These are phyloP conservation scores for Isoetes engelmannii DNA, from an alignment of 83 land plant genomes.

Conservation along the genomic window DNA sequence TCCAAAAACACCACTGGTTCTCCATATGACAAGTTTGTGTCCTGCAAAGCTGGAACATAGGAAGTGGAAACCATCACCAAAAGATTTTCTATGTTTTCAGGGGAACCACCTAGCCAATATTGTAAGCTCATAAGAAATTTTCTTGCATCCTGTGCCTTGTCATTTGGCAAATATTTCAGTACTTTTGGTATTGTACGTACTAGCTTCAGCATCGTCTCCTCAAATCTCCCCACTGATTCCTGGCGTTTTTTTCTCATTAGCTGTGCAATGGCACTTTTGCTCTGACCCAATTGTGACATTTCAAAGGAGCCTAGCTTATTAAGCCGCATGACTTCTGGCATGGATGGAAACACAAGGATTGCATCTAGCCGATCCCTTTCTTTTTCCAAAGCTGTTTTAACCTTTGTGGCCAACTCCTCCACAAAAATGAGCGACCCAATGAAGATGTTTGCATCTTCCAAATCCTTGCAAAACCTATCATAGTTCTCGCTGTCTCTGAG, in stretches of 20 bases:
- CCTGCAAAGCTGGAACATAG: slow-evolving; percentile 79
- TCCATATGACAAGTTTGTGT: slow-evolving; percentile 51
- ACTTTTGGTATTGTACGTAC: slow-evolving; percentile 96
- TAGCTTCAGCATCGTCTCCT: slow-evolving; percentile 93
- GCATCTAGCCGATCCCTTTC: slow-evolving; percentile 94
- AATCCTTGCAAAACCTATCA: slow-evolving; percentile 65
- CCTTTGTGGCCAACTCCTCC: slow-evolving; percentile 92
- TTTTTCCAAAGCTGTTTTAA: slow-evolving; percentile 79
- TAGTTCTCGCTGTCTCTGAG: slow-evolving; percentile 70
- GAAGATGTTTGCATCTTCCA: slow-evolving; percentile 92
- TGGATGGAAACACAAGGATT: slow-evolving; percentile 94
- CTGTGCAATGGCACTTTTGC: slow-evolving; percentile 72
- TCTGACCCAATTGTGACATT: slow-evolving; percentile 96
- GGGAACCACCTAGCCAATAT: slow-evolving; percentile 99
- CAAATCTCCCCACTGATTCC: slow-evolving; percentile 73
- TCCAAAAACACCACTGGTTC: slow-evolving; percentile 97
- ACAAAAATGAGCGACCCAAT: slow-evolving; percentile 98
- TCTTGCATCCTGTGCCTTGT: slow-evolving; percentile 98
- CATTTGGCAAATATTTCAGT: slow-evolving; percentile 91
- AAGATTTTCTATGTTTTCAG: slow-evolving; percentile 85
- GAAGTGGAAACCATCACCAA: slow-evolving; percentile 90
- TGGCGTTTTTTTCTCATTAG: slow-evolving; percentile 89
- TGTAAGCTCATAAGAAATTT: slow-evolving; percentile 90
- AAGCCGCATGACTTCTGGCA: slow-evolving; percentile 99
- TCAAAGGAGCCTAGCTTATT: slow-evolving; percentile 95